Base-by-base conservation (phyloP, 768 basidiomycete genomes). In the Kwoniella dendrophila region DNA sequence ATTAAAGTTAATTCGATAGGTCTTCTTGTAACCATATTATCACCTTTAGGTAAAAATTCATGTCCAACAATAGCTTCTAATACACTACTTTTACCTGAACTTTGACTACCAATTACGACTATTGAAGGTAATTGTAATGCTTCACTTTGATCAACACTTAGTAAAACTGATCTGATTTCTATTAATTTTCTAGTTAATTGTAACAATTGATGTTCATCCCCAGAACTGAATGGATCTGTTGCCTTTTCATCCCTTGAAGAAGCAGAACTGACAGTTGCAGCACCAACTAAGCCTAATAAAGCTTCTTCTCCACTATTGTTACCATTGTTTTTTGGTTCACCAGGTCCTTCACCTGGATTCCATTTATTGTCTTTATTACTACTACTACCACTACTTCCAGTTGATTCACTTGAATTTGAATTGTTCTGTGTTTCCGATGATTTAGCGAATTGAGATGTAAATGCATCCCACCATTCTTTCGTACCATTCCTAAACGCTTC, bases 11-110 rank as follows among this genome's bases (percentile, higher is more conserved):
- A 86, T 76, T 99, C 96, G 71, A 99, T 97, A 1, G 96, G 96
- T 56, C 96, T 88, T 0, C 96, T 89, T 1, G 96, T 99, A 33
- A 98, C 96, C 96, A 99, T 99, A 79, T 98, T 98, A 79, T 92
- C 89, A 57, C 96, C 96, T 81, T 99, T 99, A 24, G 96, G 96
- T 34, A 99, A 82, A 77, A 99, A 99, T 78, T 98, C 92, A 61
- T 96, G 92, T 0, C 96, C 96, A 29, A 99, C 96, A 63, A 99
- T 90, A 4, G 96, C 89, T 79, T 99, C 96, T 63, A 99, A 81
- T 0, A 99, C 96, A 27, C 92, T 94, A 71, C 93, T 97, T 83
- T 99, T 99, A 11, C 96, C 96, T 1, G 92, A 94, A 78, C 93
- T 96, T 81, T 99, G 96, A 78, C 92, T 95, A 11, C 96, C 96